Evolutionary conservation across 2,329 filamentous ascomycete species (phyloP), one percentile per base, ranked within the genome.

Genomic region (Madurella fahalii): DNA sequence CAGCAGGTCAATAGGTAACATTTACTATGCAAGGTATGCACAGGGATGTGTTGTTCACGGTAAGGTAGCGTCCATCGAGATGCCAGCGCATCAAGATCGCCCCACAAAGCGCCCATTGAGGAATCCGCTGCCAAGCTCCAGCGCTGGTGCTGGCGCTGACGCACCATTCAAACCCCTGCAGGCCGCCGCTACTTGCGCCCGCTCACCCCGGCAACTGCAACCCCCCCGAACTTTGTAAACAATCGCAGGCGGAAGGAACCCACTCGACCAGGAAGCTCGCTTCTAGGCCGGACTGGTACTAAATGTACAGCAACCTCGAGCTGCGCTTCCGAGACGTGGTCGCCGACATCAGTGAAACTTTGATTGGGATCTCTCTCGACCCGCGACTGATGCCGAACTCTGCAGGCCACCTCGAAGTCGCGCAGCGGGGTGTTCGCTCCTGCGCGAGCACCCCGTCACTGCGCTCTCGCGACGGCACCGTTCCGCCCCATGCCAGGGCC

Each of bases 361-460:
- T 77, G 58, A 62, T 66, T 59, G 72, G 65, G 59, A 74, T 77
- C 65, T 70, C 73, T 58, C 62, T 75, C 52, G 72, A 76, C 56
- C 65, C 70, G 52, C 72, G 63, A 42, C 62, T 66, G 46, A 64
- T 66, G 63, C 64, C 64, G 40, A 58, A 60, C 49, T 55, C 55
- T 17, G 56, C 58, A 34, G 56, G 53, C 18, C 40, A 52, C 50
- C 47, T 43, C 45, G 51, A 58, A 39, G 54, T 53, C 48, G 59
- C 47, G 20, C 57, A 57, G 59, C 64, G 63, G 66, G 69, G 73
- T 41, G 71, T 81, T 56, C 76, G 74, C 65, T 91, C 88, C 17
- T 86, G 83, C 52, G 89, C 89, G 47, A 92, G 89, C 52, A 92
- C 87, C 55, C 89, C 89, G 37, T 91, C 88, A 25, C 74, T 93